Percentiles rank a stretch among this genome's conserved stretches.
Conservation (phyloP, 805 yeast genomes). For the Pichia nakasei region DNA sequence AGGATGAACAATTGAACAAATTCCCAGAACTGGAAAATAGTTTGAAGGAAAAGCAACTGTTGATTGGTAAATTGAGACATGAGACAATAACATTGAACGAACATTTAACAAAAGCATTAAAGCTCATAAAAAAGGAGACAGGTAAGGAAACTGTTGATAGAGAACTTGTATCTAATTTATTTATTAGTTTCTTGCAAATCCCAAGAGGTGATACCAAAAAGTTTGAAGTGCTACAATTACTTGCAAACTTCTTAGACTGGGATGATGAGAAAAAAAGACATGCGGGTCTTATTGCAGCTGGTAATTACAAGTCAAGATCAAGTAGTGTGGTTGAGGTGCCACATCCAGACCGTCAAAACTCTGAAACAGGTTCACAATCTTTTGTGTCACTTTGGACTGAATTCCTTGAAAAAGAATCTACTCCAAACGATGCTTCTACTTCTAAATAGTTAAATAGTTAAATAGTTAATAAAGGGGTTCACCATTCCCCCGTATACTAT, state of each 20-base stretch:
- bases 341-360: slow-evolving; percentile 1
- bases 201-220: slow-evolving; percentile 93
- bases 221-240: slow-evolving; percentile 81
- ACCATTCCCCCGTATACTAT: too few relatives aligned
- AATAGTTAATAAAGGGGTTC: too few relatives aligned
- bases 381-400: slow-evolving; percentile 77
- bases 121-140: slow-evolving; percentile 70
- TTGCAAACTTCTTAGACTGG: slow-evolving; percentile 82
- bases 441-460: not conserved
- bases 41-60: slow-evolving; percentile 60
- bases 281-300: slow-evolving; percentile 51
- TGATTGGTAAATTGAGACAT: slow-evolving; percentile 85
- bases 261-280: slow-evolving; percentile 67
- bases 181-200: slow-evolving; percentile 74
- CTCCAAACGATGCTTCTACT: slow-evolving; percentile 16
- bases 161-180: slow-evolving; percentile 77
- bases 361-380: slow-evolving; percentile 22
- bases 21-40: slow-evolving; percentile 39
- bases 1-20: slow-evolving; percentile 17
- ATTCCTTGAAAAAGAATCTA: slow-evolving; percentile 64
- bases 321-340: slow-evolving; percentile 27
- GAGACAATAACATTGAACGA: slow-evolving; percentile 92
- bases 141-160: slow-evolving; percentile 75
- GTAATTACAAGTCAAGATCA: slow-evolving; percentile 18
- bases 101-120: slow-evolving; percentile 87